These are phyloP conservation scores for Arabidopsis thaliana DNA, from an alignment of 345 rosid genomes.

Conservation along the genomic window TAIR10.1 NC_003074.8:16737001-16737500, in stretches of 20 bases:
- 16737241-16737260: conserved; percentile 15
- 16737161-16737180: not conserved
- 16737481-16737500: no score
- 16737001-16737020: not conserved
- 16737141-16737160: not conserved
- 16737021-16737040: not conserved
- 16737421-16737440: no score
- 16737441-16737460: no score
- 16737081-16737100: not conserved
- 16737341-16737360: not conserved
- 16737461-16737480: no score
- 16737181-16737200: not conserved
- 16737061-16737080: not conserved
- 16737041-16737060: not conserved
- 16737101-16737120: not conserved
- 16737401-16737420: no score
- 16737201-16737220: not conserved
- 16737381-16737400: no score
- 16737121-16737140: not conserved
- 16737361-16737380: not conserved
- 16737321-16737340: conserved; percentile 2
- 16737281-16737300: not conserved
- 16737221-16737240: not conserved
- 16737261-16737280: not conserved
- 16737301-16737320: not conserved